Conservation (phyloP, 1,284 basidiomycete species). For the Ustilago crameri region DNA sequence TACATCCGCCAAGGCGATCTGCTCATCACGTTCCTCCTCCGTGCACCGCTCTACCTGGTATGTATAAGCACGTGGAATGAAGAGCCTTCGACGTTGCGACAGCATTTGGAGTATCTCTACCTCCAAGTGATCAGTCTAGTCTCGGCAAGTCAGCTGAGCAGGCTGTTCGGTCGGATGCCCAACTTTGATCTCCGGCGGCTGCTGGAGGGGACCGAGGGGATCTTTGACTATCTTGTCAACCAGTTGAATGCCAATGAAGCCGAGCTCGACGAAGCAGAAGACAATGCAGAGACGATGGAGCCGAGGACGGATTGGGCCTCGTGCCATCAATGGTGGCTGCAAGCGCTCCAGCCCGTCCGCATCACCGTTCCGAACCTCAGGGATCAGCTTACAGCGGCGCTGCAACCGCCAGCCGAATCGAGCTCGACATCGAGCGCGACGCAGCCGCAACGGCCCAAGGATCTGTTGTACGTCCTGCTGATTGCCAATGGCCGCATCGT, state of each 20-base stretch:
- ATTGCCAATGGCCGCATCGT: conserved; percentile 82
- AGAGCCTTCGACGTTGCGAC: conserved; percentile 87
- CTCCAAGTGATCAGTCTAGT: conserved; percentile 90
- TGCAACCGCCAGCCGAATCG: conserved; percentile 42
- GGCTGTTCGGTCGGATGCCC: conserved; percentile 85
- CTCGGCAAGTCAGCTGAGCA: conserved; percentile 81
- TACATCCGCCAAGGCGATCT: conserved; percentile 68
- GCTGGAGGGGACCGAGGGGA: conserved; percentile 75
- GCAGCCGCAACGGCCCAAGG: conserved; percentile 72
- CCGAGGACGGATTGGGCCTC: conserved; percentile 34
- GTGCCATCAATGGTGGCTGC: conserved; percentile 76
- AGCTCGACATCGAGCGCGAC: conserved; percentile 4
- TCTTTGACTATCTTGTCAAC: conserved; percentile 51
- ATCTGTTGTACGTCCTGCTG: conserved; percentile 89
- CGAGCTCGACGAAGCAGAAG: conserved; percentile 6
- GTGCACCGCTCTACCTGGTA: conserved; percentile 88
- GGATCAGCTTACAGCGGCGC: conserved; percentile 71
- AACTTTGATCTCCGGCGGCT: conserved; percentile 91
- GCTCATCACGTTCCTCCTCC: conserved; percentile 84
- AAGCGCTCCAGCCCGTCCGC: conserved; percentile 80
- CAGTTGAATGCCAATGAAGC: conserved; percentile 48
- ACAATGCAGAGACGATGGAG: too few relatives aligned
- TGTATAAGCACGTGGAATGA: conserved; percentile 91
- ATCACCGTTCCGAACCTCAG: conserved; percentile 72
- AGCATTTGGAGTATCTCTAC: conserved; percentile 93